Base-by-base conservation (phyloP, 345 rosid species). In the Boechera divaricarpa region DNA sequence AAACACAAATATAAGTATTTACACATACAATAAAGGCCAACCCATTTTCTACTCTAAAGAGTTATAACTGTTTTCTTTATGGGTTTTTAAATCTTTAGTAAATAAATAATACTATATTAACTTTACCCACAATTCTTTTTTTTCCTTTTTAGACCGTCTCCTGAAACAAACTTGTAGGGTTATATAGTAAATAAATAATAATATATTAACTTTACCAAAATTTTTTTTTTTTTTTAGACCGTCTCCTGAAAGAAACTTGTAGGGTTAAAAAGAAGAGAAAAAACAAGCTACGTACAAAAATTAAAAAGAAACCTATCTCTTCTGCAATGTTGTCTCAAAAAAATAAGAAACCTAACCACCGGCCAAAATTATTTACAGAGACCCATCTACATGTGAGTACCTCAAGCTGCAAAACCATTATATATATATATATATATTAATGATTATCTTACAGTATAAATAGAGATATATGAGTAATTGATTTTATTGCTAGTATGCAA, bases 401-500 rank as follows among this genome's bases (percentile, higher is more conserved):
- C 29, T 74, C 49, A 55, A 65, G 24, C 72, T 32, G 1, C 28
- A 36, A 57, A 33, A 6, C 10, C 6, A 54, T 42, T 72, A 33
- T 10, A 2, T 35, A 36, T 38, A 48, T 45, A 11, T 10, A 21
- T 21, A 21, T 47, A 45, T 21, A 0, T 3, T 53, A 12, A 38
- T 39, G 4, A 75, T 45, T 44, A 32, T 51, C 44, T 29, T 36
- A 13, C 3, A 18, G 56, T 55, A 61, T 10, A 61, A 45, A 33
- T 28, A 54, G n/a, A 28, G n/a, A 28, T 55, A 57, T 32, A 33
- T 54, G 56, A 32, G 1, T 44, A 15, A 4, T 13, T 3, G 18
- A 21, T 7, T 58, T 74, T 21, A 15, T 75, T 47, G 35, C 21
- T 21, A 75, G 73, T 75, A 48, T 75, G 84, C 69, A 51, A 51